phyloP scores from a whole-genome alignment of 768 basidiomycete genomes.

The Sistotremastrum suecicum region DNA sequence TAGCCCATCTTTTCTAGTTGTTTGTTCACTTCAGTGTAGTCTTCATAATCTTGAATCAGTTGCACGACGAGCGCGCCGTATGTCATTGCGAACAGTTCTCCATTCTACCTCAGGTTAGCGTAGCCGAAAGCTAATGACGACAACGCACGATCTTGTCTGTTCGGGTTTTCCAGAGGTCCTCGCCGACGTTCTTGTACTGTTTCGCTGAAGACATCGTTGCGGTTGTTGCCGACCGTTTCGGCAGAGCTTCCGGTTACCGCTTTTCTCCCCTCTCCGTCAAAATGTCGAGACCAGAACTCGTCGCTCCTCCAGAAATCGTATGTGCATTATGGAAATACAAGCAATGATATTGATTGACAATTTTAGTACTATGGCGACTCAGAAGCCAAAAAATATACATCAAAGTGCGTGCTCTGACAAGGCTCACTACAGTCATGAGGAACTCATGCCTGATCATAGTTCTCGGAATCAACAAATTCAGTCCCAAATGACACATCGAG shows the following conservation, averaged over 20 bases:
- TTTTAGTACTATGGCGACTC: constrained; percentile 88
- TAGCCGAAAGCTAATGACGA: constrained; percentile 1
- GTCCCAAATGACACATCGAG: constrained; percentile 93
- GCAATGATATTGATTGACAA: not conserved
- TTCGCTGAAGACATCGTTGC: constrained; percentile 19
- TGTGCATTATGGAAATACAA: constrained; percentile 12
- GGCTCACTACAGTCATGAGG: not conserved
- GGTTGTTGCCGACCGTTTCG: too few relatives aligned
- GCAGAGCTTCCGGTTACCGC: too few relatives aligned
- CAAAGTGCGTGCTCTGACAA: constrained; percentile 47
- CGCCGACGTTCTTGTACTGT: constrained; percentile 79
- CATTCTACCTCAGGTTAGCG: constrained; percentile 48
- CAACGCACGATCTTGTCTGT: constrained; percentile 84
- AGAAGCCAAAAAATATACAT: constrained; percentile 94
- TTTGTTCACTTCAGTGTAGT: constrained; percentile 88
- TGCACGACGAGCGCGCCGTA: constrained; percentile 98
- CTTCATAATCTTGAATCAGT: constrained; percentile 97
- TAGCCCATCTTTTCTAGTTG: constrained; percentile 99
- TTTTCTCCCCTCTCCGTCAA: not conserved
- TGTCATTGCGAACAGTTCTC: constrained; percentile 91
- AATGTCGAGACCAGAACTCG: constrained; percentile 82
- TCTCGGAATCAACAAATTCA: constrained; percentile 95
- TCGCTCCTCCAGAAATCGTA: constrained; percentile 87
- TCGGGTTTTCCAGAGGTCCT: constrained; percentile 90
- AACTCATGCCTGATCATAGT: constrained; percentile 25